phyloP scores from a whole-genome alignment of 306 rosid species.

The Prunus padus region DNA sequence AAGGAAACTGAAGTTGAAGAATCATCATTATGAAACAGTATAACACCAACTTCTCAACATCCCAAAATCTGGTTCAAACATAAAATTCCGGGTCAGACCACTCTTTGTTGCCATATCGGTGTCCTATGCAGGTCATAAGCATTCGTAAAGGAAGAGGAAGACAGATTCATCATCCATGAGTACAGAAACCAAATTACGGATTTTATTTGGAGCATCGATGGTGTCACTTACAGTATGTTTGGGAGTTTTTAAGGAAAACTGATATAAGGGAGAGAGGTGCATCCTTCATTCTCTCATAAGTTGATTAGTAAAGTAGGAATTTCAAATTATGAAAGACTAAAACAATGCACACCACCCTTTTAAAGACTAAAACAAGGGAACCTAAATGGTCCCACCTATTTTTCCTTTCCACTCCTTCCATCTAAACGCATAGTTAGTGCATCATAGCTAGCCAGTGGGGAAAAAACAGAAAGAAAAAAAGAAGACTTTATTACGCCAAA shows the following conservation, averaged over 20 bases:
- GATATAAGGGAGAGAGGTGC: neutral
- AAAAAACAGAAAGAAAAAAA: no score
- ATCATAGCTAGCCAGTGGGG: neutral
- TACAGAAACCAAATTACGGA: neutral
- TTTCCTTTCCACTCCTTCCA: neutral
- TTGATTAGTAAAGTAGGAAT: neutral
- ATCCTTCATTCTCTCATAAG: neutral
- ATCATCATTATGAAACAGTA: neutral
- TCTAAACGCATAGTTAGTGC: no score
- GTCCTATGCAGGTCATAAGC: neutral
- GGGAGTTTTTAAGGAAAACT: neutral
- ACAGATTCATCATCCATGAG: neutral
- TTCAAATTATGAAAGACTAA: neutral
- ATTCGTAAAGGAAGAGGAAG: neutral
- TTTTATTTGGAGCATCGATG: neutral
- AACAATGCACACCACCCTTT: neutral
- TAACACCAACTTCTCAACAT: neutral
- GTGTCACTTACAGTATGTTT: neutral
- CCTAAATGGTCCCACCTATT: neutral
- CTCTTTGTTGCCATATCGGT: neutral
- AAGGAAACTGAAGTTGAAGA: neutral
- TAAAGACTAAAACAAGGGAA: neutral
- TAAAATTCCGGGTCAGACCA: neutral
- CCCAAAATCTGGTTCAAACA: neutral
- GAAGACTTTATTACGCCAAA: constrained; percentile 11